Conservation (phyloP, 495 filamentous ascomycete genomes). For the Penicillium atrosanguineum region DNA sequence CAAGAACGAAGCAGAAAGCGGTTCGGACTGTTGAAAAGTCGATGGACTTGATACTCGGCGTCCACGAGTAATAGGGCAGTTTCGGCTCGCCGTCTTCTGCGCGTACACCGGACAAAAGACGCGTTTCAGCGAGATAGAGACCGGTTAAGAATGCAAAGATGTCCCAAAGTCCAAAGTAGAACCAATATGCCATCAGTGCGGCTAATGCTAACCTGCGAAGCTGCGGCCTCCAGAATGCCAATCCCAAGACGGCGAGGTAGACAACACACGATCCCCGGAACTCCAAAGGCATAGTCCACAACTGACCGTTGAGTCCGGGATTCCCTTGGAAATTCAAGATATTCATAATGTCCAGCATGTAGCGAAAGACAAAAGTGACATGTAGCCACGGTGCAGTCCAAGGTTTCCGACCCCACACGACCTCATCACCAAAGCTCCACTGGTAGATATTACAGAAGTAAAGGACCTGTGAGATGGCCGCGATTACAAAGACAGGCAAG, state of each 20-base stretch:
- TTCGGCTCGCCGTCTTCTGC: background rate
- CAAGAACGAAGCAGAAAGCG: slow-evolving; percentile 6
- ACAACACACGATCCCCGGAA: slow-evolving; percentile 47
- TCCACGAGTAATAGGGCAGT: slow-evolving; percentile 8
- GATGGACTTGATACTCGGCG: background rate
- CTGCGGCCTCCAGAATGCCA: slow-evolving; percentile 33
- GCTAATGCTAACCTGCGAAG: slow-evolving; percentile 31
- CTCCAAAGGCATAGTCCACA: slow-evolving; percentile 52
- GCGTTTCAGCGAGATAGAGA: slow-evolving; percentile 40
- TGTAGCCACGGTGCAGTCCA: slow-evolving; percentile 21
- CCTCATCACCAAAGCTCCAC: slow-evolving; percentile 14
- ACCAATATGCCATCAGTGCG: slow-evolving; percentile 31
- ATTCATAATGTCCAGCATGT: slow-evolving; percentile 19
- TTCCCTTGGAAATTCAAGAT: slow-evolving; percentile 14
- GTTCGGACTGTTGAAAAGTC: slow-evolving; percentile 1
- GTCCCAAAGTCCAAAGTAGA: slow-evolving; percentile 42
- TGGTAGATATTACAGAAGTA: slow-evolving; percentile 21
- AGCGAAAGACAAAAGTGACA: slow-evolving; percentile 16
- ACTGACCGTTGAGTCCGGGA: slow-evolving; percentile 26
- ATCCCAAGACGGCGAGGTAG: slow-evolving; percentile 36
- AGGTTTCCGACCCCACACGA: slow-evolving; percentile 11
- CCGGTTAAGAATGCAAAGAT: slow-evolving; percentile 45
- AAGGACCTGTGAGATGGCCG: slow-evolving; percentile 13
- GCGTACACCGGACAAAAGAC: slow-evolving; percentile 6
- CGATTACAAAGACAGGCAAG: slow-evolving; percentile 17